Evolutionary conservation across 139 green algal species (phyloP).

Genomic region (Micromonas pusilla): DNA sequence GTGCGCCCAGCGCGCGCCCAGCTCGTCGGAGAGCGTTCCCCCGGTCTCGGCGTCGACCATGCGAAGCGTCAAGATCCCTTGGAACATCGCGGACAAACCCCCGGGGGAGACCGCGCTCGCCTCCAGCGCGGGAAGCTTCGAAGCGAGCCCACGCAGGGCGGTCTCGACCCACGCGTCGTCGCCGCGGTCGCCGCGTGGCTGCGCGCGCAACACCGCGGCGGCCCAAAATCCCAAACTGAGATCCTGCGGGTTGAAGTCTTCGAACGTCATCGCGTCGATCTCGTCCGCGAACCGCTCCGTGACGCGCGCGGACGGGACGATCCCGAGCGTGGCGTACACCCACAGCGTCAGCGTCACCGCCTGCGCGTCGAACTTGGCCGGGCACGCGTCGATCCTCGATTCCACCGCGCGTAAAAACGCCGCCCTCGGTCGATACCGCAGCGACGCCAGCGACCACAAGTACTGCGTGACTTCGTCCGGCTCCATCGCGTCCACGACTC

Average conservation of each 20-base stretch:
- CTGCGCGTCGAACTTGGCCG: not conserved
- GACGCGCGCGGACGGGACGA: not conserved
- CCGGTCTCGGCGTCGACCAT: not conserved
- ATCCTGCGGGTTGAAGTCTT: not conserved
- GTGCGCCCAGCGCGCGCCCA: not conserved
- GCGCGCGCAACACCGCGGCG: not conserved
- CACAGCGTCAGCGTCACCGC: conserved; percentile 13
- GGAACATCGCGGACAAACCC: not conserved
- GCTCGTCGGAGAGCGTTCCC: not conserved
- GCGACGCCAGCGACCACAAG: conserved; percentile 18
- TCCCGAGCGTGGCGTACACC: conserved; percentile 10
- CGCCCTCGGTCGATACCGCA: not conserved
- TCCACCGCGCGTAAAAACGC: not conserved
- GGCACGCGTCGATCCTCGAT: not conserved
- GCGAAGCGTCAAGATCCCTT: not conserved
- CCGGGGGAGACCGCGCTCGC: not conserved
- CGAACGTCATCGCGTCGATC: not conserved
- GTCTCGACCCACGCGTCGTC: no score
- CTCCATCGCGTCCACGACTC: not conserved
- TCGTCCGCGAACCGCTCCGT: not conserved
- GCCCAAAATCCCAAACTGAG: not conserved
- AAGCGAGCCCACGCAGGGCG: not conserved
- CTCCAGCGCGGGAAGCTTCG: not conserved
- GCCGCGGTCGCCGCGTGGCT: no score
- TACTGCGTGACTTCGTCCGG: conserved; percentile 11